Evolutionary conservation across 1,284 basidiomycete species (phyloP).

Genomic region (Ceratobasidium sp.): DNA sequence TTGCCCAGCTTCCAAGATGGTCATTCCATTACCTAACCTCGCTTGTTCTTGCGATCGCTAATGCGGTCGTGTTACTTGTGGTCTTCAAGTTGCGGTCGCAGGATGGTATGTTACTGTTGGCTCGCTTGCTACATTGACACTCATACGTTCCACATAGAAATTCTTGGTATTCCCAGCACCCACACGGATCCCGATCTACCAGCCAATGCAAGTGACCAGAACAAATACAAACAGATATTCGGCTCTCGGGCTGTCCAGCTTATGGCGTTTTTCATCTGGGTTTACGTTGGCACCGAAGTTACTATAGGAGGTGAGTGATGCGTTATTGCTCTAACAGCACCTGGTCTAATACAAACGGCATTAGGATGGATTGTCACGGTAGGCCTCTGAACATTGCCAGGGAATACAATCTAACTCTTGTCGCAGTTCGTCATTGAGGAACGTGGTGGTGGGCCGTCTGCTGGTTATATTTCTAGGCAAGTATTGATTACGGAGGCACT

Average conservation of each 20-base stretch:
- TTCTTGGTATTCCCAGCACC: not conserved
- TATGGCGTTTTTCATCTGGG: conserved; percentile 50
- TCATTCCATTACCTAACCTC: conserved; percentile 77
- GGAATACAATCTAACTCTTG: not conserved
- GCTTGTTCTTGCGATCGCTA: conserved; percentile 67
- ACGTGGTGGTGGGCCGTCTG: conserved; percentile 55
- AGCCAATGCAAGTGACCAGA: not conserved
- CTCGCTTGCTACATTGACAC: not conserved
- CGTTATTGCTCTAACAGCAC: not conserved
- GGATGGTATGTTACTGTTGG: conserved; percentile 56
- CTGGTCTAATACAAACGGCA: not conserved
- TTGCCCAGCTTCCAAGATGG: conserved; percentile 65
- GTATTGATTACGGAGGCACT: not conserved
- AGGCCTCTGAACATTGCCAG: not conserved
- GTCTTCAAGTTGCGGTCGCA: conserved; percentile 71
- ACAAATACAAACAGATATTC: conserved; percentile 44
- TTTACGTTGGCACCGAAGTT: conserved; percentile 53
- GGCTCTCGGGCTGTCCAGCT: conserved; percentile 47
- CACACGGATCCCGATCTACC: not conserved
- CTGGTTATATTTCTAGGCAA: conserved; percentile 57
- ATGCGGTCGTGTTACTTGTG: conserved; percentile 60
- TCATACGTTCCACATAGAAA: conserved; percentile 4
- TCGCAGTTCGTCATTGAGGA: conserved; percentile 51
- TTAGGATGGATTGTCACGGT: conserved; percentile 27
- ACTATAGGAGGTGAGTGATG: conserved; percentile 51